Percentiles rank a stretch among this genome's conserved stretches.
phyloP scores from a whole-genome alignment of 352 stramenopile genomes.

The Pythium monospermum region DNA sequence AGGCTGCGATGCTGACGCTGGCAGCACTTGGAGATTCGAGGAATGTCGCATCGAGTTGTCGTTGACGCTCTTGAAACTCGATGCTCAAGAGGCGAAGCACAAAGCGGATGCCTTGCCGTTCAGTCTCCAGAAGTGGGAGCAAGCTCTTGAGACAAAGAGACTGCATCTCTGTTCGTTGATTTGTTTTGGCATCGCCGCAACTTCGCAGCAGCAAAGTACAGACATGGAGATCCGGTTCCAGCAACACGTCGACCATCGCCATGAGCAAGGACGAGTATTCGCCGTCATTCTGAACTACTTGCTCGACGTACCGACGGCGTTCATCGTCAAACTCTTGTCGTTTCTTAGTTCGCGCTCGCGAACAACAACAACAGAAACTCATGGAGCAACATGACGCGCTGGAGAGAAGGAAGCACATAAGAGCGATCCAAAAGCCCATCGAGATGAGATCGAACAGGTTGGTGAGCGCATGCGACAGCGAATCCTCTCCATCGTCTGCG shows the following conservation, averaged over 20 bases:
- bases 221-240: conserved; percentile 28
- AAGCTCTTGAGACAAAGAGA: conserved; percentile 35
- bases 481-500: conserved; percentile 9
- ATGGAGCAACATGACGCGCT: conserved; percentile 43
- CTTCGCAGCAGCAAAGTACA: conserved; percentile 13
- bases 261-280: conserved; percentile 68
- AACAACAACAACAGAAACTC: conserved; percentile 56
- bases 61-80: conserved; percentile 24
- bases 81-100: conserved; percentile 38
- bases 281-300: conserved; percentile 63
- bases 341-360: conserved; percentile 31
- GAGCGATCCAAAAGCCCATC: conserved; percentile 23
- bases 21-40: conserved; percentile 8
- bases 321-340: conserved; percentile 35
- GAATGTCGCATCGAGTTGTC: conserved; percentile 14
- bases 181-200: background rate
- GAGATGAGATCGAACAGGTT: conserved; percentile 33
- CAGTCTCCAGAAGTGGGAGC: conserved; percentile 42
- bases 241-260: conserved; percentile 35
- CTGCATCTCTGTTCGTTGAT: conserved; percentile 12
- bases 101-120: conserved; percentile 39
- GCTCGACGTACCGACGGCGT: conserved; percentile 28
- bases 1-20: background rate
- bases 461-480: conserved; percentile 21
- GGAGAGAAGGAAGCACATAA: conserved; percentile 38